A percentile compares a stretch with the other conserved stretches of the same genome.
These are phyloP conservation scores for Psilocybe sp. DNA, from an alignment of 768 basidiomycete species.

Conservation along the genomic window DNA sequence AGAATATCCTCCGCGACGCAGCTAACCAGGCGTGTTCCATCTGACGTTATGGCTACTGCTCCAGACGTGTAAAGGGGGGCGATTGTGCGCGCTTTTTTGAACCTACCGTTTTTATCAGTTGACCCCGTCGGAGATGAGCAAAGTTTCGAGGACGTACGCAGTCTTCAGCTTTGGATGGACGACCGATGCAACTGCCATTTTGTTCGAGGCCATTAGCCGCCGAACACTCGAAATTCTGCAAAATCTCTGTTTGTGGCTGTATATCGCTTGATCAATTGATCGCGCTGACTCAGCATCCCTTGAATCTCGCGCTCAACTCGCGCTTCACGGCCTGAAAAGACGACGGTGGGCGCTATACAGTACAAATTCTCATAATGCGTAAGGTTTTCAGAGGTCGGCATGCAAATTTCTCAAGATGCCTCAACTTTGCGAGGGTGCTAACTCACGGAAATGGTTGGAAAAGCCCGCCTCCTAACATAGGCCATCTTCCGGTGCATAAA, in stretches of 20 bases:
- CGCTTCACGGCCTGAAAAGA: too few species aligned
- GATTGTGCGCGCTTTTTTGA: constrained; percentile 71
- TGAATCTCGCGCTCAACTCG: too few species aligned
- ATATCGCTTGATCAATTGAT: too few species aligned
- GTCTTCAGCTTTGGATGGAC: constrained; percentile 55
- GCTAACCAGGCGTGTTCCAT: constrained; percentile 79
- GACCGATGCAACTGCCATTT: constrained; percentile 31
- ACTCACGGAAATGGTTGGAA: too few species aligned
- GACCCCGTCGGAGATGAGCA: not conserved
- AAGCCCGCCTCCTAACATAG: too few species aligned
- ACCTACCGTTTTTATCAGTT: constrained; percentile 40
- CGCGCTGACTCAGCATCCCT: too few species aligned
- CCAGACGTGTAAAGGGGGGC: constrained; percentile 88
- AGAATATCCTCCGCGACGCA: constrained; percentile 86
- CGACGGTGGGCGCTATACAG: too few species aligned
- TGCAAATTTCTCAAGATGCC: too few species aligned
- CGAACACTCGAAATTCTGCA: not conserved
- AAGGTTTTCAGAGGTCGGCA: too few species aligned
- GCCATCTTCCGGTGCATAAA: too few species aligned
- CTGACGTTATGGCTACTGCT: constrained; percentile 73
- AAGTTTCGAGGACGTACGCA: constrained; percentile 36
- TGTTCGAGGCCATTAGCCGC: not conserved
- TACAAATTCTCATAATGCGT: too few species aligned
- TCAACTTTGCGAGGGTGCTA: too few species aligned
- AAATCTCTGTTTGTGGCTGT: constrained; percentile 4